Evolutionary conservation across 2,329 filamentous ascomycete genomes (phyloP).

Genomic region (Monilinia polystroma): DNA sequence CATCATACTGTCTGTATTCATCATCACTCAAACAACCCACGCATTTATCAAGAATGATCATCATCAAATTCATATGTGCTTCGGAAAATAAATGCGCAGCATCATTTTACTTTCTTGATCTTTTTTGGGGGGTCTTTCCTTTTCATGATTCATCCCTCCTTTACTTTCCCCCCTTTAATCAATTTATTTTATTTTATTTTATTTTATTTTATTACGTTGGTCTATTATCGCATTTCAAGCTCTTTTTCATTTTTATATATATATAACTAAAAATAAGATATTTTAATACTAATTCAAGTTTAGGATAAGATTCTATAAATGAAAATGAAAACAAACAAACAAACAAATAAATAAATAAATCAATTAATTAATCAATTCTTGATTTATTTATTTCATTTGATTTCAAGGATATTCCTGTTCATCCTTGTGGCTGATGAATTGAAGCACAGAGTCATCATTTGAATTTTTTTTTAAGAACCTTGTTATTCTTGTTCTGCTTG

Average conservation of each 20-base stretch:
- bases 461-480: not conserved
- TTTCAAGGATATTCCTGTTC: conserved; percentile 9
- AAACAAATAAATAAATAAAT: not conserved
- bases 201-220: not conserved
- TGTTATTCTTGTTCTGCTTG: not conserved
- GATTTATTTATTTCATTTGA: not conserved
- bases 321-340: too few relatives aligned
- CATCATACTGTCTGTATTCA: not conserved
- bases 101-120: not conserved
- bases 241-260: too few relatives aligned
- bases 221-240: not conserved
- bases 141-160: too few relatives aligned
- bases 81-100: conserved; percentile 1
- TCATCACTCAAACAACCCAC: not conserved
- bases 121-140: not conserved
- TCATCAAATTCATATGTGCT: not conserved
- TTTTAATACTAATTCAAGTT: conserved; percentile 7
- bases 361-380: not conserved
- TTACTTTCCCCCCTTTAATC: not conserved
- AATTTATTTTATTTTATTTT: not conserved
- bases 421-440: conserved; percentile 19
- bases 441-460: conserved; percentile 17
- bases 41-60: not conserved
- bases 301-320: not conserved
- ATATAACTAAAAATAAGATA: too few relatives aligned